A percentile compares a stretch with the other conserved stretches of the same genome.
phyloP scores from a whole-genome alignment of 2,329 filamentous ascomycete species.

The Aureobasidium vineae region DNA sequence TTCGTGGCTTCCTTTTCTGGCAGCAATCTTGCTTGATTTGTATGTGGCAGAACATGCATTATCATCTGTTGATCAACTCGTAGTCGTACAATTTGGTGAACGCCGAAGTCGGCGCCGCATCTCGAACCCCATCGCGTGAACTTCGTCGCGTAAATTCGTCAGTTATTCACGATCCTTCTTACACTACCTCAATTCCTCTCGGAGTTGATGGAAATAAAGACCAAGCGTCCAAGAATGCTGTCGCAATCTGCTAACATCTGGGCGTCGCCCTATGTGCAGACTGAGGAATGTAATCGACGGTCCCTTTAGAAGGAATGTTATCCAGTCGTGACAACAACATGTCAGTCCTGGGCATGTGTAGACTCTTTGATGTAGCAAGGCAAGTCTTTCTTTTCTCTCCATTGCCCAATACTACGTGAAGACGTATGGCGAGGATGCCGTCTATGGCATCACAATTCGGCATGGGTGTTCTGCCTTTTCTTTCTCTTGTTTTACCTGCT shows the following conservation, averaged over 20 bases:
- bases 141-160: background rate
- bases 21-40: background rate
- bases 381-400: constrained; percentile 10
- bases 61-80: background rate
- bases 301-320: constrained; percentile 15
- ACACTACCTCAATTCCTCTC: background rate
- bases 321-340: constrained; percentile 8
- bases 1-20: background rate
- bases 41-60: background rate
- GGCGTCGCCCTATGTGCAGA: background rate
- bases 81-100: background rate
- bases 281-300: constrained; percentile 9
- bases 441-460: background rate
- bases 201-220: background rate
- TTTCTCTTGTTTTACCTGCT: constrained; percentile 30
- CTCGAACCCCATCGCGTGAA: background rate
- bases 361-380: constrained; percentile 11
- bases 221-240: background rate
- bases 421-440: constrained; percentile 23
- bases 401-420: background rate
- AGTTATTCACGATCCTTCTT: background rate
- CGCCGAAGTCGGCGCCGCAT: background rate
- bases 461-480: constrained; percentile 20
- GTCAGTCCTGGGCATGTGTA: background rate
- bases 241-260: background rate